Base-by-base conservation (phyloP, 768 basidiomycete genomes). In the Naganishia antarctica region DNA sequence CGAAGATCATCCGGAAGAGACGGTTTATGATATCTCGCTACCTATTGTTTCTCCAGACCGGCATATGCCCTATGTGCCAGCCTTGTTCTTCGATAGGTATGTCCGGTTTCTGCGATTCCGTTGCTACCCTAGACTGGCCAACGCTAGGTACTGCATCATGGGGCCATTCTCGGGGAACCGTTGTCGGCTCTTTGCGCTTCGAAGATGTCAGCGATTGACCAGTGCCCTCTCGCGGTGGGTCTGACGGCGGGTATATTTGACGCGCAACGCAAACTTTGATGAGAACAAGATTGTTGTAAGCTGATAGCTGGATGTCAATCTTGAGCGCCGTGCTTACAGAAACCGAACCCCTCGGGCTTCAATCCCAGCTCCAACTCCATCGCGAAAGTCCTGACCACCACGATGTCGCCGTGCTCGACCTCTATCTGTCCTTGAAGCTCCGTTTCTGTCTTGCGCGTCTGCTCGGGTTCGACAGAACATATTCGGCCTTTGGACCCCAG, bases 321-420 rank as follows among this genome's bases (percentile, higher is more conserved):
- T 37, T 15, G 7, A 7, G 34, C 34, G 26, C 13, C 7, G 18
- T 3, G 69, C 75, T 68, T 32, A 76, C 53, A 57, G 34, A 57
- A 57, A 21, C 53, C 75, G 49, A 76, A 76, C 1, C 70, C 70
- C n/a, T 70, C 70, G 49, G 66, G 49, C 32, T 65, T 57, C 5
- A 69, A 45, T 4, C 53, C 37, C 16, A 74, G 44, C 31, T 73
- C 72, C 40, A 76, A 51, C n/a, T 41, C 63, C 16, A 59, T 61
- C 7, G 34, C 28, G 12, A 67, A 72, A 15, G 70, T 62, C 46
- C 63, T 59, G 25, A 74, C 28, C 6, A 69, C 70, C 0, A 74
- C 34, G 1, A 74, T 66, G 65, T 76, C 75, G 0, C 75, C 75
- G 60, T 76, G 75, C 60, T 71, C 71, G 6, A 67, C 41, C 4